Evolutionary conservation across 2,329 filamentous ascomycete genomes (phyloP).

Genomic region (Pestalotiopsis sp.): DNA sequence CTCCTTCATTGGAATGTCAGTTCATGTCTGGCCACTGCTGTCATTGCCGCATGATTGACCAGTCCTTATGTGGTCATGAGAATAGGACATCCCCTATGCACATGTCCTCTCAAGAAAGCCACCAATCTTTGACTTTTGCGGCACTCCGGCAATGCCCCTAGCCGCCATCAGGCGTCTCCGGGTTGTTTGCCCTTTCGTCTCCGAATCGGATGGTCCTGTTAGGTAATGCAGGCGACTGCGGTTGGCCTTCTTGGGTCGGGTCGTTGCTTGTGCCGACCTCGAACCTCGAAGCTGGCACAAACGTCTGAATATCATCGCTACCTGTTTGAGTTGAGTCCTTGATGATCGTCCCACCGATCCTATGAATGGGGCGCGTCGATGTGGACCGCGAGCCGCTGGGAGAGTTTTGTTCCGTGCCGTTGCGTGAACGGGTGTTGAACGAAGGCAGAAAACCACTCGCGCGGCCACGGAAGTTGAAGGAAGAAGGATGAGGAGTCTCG

Average conservation of each 20-base stretch:
- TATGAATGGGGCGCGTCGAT: slow-evolving; percentile 31
- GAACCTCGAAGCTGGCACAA: not conserved
- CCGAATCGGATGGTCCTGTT: slow-evolving; percentile 5
- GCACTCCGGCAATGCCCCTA: not conserved
- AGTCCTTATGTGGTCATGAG: not conserved
- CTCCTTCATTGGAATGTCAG: not conserved
- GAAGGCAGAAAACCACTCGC: slow-evolving; percentile 27
- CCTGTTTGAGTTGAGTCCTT: not conserved
- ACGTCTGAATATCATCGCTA: not conserved
- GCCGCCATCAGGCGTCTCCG: not conserved
- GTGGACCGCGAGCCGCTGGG: slow-evolving; percentile 16
- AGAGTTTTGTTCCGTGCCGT: slow-evolving; percentile 5
- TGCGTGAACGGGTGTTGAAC: slow-evolving; percentile 14
- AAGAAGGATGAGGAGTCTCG: slow-evolving; percentile 18
- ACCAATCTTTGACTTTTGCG: not conserved
- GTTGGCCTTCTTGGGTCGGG: not conserved
- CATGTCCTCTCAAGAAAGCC: not conserved
- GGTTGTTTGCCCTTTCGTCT: not conserved
- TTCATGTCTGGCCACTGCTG: not conserved
- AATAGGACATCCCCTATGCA: too few relatives aligned
- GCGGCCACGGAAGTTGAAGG: slow-evolving; percentile 34
- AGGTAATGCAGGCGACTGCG: not conserved
- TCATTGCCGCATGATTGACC: not conserved
- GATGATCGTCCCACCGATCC: slow-evolving; percentile 35
- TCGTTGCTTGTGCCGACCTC: not conserved